Evolutionary conservation across 2,329 filamentous ascomycete genomes (phyloP).

Genomic region (Pestalotiopsis sp.): DNA sequence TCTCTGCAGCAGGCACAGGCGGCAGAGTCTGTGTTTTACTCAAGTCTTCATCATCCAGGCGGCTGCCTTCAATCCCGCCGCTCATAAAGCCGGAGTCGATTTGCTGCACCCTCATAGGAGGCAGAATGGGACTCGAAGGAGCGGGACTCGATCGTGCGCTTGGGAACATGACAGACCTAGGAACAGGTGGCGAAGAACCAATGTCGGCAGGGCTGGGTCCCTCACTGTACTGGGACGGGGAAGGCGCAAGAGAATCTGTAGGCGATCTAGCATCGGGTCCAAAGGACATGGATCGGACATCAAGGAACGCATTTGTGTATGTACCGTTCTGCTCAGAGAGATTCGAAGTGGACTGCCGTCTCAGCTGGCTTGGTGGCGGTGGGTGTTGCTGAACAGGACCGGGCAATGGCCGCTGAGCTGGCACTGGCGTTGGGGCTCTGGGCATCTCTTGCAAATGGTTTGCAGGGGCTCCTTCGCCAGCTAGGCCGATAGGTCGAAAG

Average conservation of each 20-base stretch:
- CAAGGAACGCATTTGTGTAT: slow-evolving; percentile 29
- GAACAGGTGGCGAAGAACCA: slow-evolving; percentile 86
- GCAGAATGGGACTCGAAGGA: slow-evolving; percentile 79
- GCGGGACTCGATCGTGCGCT: slow-evolving; percentile 60
- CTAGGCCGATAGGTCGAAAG: slow-evolving; percentile 72
- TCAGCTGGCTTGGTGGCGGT: slow-evolving; percentile 50
- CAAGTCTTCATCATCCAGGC: slow-evolving; percentile 63
- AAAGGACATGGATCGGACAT: slow-evolving; percentile 43
- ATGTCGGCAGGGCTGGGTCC: slow-evolving; percentile 78
- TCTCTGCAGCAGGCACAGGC: slow-evolving; percentile 26
- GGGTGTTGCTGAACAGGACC: slow-evolving; percentile 31
- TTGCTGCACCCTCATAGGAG: slow-evolving; percentile 63
- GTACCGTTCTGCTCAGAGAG: slow-evolving; percentile 45
- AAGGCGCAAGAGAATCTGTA: slow-evolving; percentile 52
- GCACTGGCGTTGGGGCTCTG: slow-evolving; percentile 76
- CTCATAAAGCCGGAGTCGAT: slow-evolving; percentile 87
- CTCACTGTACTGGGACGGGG: slow-evolving; percentile 54
- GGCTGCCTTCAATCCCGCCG: slow-evolving; percentile 66
- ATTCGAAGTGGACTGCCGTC: slow-evolving; percentile 63
- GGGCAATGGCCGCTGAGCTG: slow-evolving; percentile 41
- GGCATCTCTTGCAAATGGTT: slow-evolving; percentile 72
- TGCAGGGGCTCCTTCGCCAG: slow-evolving; percentile 42
- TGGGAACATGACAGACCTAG: slow-evolving; percentile 58
- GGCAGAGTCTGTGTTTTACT: slow-evolving; percentile 40
- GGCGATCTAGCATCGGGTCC: slow-evolving; percentile 58